Evolutionary conservation across 1,284 basidiomycete species (phyloP).

Genomic region (Rhodotorula sp.): DNA sequence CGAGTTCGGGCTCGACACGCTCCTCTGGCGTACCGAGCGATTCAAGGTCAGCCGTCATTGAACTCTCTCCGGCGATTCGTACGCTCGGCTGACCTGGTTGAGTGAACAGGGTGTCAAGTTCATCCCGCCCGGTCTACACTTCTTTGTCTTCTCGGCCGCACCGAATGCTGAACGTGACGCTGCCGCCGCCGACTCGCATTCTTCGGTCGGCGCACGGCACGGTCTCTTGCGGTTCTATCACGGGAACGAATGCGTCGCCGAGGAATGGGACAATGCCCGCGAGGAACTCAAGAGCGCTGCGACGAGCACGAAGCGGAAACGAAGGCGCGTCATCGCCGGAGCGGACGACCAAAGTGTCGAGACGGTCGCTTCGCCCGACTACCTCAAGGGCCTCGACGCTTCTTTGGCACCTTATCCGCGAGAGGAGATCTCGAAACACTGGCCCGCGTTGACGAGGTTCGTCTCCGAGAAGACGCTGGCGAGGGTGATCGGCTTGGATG

Average conservation of each 20-base stretch:
- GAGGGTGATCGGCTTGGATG: conserved; percentile 45
- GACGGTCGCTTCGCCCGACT: conserved; percentile 43
- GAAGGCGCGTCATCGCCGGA: neutral
- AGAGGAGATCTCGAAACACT: conserved; percentile 42
- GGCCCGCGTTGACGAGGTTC: conserved; percentile 46
- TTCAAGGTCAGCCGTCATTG: conserved; percentile 33
- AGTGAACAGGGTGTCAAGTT: conserved; percentile 41
- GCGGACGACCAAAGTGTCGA: conserved; percentile 1
- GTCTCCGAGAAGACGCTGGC: conserved; percentile 45
- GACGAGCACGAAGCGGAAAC: neutral
- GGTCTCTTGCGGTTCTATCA: conserved; percentile 34
- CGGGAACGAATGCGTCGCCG: conserved; percentile 20
- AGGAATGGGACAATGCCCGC: conserved; percentile 29
- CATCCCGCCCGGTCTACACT: conserved; percentile 42
- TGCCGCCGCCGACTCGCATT: neutral
- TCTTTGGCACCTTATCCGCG: conserved; percentile 52
- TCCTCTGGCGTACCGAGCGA: conserved; percentile 35
- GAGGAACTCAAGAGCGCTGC: conserved; percentile 19
- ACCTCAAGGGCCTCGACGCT: conserved; percentile 49
- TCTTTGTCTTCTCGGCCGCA: conserved; percentile 41
- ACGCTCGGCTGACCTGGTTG: neutral
- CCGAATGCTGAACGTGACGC: conserved; percentile 5
- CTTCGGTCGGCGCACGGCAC: conserved; percentile 27
- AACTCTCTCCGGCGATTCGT: too few relatives aligned
- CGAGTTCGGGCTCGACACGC: conserved; percentile 43